Evolutionary conservation across 306 rosid species (phyloP), one percentile per base, ranked within the genome.

Genomic region (Corylus heterophylla): DNA sequence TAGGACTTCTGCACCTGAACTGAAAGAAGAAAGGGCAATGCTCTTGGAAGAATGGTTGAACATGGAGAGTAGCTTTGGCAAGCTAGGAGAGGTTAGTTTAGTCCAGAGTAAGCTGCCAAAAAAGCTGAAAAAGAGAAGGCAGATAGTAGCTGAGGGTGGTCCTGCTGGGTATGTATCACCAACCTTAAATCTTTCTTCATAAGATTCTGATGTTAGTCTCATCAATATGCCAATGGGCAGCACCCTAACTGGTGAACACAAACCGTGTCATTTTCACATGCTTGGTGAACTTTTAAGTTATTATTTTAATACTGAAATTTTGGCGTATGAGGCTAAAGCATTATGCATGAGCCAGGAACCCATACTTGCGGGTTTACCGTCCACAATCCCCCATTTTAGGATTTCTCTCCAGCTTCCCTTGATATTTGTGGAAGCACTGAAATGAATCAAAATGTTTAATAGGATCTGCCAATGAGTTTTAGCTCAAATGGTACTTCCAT

Each of bases 1-100:
- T 50, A 86, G 97, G 86, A 90, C 89, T 51, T 89, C 99, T n/a
- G 98, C 96, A 45, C 93, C 99, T 4, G 98, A 95, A 63, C 76
- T 89, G 88, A 95, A 95, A 84, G 98, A 96, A 79, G 99, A 96
- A 77, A 89, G 98, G 62, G 99, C 97, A 49, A 91, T 91, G 93
- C 86, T 96, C 45, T 84, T 96, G 72, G 99, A 96, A 74, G 94
- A 93, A 75, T 96, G 99, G 99, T 82, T 91, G 83, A 93, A 90
- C 68, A 79, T 91, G 94, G 97, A 93, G 83, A 78, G 87, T 13
- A 71, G 83, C 52, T 90, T 88, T 74, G 97, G 96, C 18, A 94
- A 90, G 67, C 68, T 90, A 47, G 99, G 98, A 49, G 96, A 95
- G 81, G 88, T 87, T 54, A 83, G 90, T 84, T 73, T 91, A 77